phyloP scores from a whole-genome alignment of 306 rosid genomes.

The Psophocarpus tetragonolobus region DNA sequence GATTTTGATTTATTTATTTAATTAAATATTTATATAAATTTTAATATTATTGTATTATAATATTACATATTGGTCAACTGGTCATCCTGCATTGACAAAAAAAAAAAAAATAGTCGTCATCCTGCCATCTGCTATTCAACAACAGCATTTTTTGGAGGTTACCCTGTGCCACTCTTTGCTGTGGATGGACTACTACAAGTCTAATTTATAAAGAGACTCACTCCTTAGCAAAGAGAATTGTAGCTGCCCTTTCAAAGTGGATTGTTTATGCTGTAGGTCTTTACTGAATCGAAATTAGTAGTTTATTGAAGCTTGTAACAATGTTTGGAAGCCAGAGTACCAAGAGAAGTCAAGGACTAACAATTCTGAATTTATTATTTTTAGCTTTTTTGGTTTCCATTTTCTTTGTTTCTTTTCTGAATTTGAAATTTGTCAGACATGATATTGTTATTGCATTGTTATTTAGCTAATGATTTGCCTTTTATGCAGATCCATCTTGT shows the following conservation, averaged over 20 bases:
- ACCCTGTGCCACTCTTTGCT: not conserved
- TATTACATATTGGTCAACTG: too few relatives aligned
- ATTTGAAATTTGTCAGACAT: constrained; percentile 21
- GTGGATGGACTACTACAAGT: not conserved
- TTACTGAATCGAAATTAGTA: not conserved
- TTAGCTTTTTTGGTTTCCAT: not conserved
- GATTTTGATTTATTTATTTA: not conserved
- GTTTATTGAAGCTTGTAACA: constrained; percentile 11
- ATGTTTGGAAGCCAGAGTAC: not conserved
- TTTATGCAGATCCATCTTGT: constrained; percentile 71
- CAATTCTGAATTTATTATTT: constrained; percentile 2
- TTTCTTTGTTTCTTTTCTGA: constrained; percentile 7
- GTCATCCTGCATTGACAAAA: too few relatives aligned
- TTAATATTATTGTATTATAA: too few relatives aligned
- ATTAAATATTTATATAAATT: not conserved
- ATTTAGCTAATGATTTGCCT: constrained; percentile 34
- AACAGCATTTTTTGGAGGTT: not conserved
- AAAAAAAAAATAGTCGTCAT: not conserved
- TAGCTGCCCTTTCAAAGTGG: not conserved
- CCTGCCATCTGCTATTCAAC: not conserved
- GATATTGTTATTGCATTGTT: constrained; percentile 26
- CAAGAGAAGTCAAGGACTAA: not conserved
- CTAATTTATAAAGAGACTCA: not conserved
- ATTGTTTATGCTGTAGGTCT: not conserved
- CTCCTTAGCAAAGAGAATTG: not conserved